Evolutionary conservation across 306 rosid genomes (phyloP), one percentile per base, ranked within the genome.

Genomic region (Gynostemma pentaphyllum): DNA sequence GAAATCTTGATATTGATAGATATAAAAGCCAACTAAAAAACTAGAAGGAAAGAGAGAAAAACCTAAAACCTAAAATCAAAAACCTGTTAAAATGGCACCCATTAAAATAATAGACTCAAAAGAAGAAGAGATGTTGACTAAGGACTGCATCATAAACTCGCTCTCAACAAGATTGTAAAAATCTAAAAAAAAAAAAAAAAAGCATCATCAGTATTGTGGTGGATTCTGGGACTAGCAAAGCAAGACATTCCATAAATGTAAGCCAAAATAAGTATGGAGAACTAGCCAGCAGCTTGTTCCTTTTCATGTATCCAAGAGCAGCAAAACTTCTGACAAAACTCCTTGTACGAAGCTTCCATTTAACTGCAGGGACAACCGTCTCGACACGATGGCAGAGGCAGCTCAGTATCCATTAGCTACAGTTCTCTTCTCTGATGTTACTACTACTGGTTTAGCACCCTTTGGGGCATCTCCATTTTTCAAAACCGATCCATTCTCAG

Each of bases 401-500:
- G 1, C 4, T 5, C 48, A 61, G 37, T 40, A n/a, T 70, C 89
- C 95, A 29, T 91, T 85, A 15, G 75, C 75, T 23, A 76, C 69
- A 53, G 75, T 77, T 75, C 75, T 85, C 47, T 78, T 79, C 76
- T 86, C 95, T 7, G 81, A 45, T 36, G 72, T 46, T 74, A 49
- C 14, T 27, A 37, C 61, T 68, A 80, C 95, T 19, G 84, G 86
- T 71, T 85, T 85, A 45, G 89, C 91, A 67, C 96, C 87, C 92
- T 85, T 87, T 14, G 89, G 86, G 83, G 83, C 85, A 54, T 87
- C 96, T 61, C 82, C 95, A 80, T 81, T 69, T 74, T 76, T 78
- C 3, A 60, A 61, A 69, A 64, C 80, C 27, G 79, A 36, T 61
- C 87, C 96, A 57, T 84, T 84, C 73, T 77, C 96, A 2, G 57